These are phyloP conservation scores for Colletotrichum sp. DNA, from an alignment of 2,329 filamentous ascomycete genomes.

Conservation along the genomic window DNA sequence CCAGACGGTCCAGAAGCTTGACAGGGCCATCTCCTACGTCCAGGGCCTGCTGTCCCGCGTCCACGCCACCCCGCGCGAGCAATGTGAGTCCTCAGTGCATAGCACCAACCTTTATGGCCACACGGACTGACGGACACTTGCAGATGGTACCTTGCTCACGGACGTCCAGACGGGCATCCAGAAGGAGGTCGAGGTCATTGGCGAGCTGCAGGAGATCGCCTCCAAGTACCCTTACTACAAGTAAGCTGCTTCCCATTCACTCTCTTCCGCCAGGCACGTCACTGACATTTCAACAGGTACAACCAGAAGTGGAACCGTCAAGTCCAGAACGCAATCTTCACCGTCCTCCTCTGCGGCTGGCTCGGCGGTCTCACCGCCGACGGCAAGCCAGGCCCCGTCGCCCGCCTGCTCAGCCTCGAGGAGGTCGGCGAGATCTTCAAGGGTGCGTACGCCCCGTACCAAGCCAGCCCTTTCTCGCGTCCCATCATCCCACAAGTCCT, in stretches of 20 bases:
- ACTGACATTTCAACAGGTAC: conserved; percentile 55
- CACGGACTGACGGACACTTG: conserved; percentile 72
- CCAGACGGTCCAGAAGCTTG: conserved; percentile 80
- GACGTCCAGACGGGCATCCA: conserved; percentile 75
- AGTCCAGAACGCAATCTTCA: conserved; percentile 77
- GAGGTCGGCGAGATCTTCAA: conserved; percentile 81
- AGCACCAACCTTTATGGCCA: neutral
- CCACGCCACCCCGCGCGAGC: conserved; percentile 79
- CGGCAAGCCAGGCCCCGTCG: conserved; percentile 58
- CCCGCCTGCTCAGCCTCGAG: conserved; percentile 82
- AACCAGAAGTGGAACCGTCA: conserved; percentile 86
- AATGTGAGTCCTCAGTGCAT: conserved; percentile 43
- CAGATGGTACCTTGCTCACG: conserved; percentile 72
- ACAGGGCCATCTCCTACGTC: conserved; percentile 81
- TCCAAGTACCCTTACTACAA: conserved; percentile 97
- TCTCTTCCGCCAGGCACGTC: neutral
- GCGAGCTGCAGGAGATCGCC: conserved; percentile 73
- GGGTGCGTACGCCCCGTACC: conserved; percentile 50
- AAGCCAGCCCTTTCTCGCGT: no score
- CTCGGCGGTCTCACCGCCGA: conserved; percentile 73
- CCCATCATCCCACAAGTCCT: no score
- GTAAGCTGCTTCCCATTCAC: conserved; percentile 44
- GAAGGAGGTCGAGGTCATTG: conserved; percentile 74
- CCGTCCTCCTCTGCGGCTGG: conserved; percentile 69
- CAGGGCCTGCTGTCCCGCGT: conserved; percentile 87